These are phyloP conservation scores for Podaxis sp. DNA, from an alignment of 768 basidiomycete species.

Conservation along the genomic window DNA sequence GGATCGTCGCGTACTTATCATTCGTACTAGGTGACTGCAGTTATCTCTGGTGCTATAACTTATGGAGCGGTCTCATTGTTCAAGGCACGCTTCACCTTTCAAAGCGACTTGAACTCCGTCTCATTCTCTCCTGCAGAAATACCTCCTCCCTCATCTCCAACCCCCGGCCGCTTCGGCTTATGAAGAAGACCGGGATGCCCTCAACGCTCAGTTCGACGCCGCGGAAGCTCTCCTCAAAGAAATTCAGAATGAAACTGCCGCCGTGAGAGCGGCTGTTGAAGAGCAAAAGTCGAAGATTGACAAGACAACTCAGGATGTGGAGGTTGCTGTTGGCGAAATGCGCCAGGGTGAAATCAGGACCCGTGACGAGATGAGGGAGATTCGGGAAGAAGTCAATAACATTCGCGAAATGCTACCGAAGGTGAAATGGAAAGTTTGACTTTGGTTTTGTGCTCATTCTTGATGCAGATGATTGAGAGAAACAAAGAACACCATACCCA, in stretches of 20 bases:
- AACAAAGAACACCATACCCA: constrained; percentile 82
- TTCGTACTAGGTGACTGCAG: constrained; percentile 74
- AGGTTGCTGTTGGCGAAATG: constrained; percentile 69
- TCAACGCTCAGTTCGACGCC: constrained; percentile 87
- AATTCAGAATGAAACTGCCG: constrained; percentile 71
- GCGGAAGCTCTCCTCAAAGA: constrained; percentile 78
- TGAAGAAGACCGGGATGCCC: constrained; percentile 78
- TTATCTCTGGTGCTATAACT: constrained; percentile 80
- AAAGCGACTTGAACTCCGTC: neutral
- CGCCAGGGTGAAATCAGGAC: constrained; percentile 73
- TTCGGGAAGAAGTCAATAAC: constrained; percentile 86
- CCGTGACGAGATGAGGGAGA: constrained; percentile 85
- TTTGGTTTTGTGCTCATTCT: neutral
- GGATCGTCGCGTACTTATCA: constrained; percentile 21
- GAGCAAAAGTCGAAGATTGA: constrained; percentile 73
- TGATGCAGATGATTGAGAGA: constrained; percentile 85
- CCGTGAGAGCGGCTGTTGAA: constrained; percentile 69
- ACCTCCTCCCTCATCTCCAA: constrained; percentile 82
- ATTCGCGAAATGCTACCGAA: constrained; percentile 92
- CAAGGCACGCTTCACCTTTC: constrained; percentile 41
- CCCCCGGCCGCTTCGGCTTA: constrained; percentile 88
- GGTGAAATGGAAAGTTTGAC: constrained; percentile 38
- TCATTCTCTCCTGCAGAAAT: constrained; percentile 59
- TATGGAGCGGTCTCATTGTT: constrained; percentile 81
- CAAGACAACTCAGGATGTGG: constrained; percentile 67